These are phyloP conservation scores for Geosmithia morbida DNA, from an alignment of 2,329 filamentous ascomycete genomes.

Conservation along the genomic window DNA sequence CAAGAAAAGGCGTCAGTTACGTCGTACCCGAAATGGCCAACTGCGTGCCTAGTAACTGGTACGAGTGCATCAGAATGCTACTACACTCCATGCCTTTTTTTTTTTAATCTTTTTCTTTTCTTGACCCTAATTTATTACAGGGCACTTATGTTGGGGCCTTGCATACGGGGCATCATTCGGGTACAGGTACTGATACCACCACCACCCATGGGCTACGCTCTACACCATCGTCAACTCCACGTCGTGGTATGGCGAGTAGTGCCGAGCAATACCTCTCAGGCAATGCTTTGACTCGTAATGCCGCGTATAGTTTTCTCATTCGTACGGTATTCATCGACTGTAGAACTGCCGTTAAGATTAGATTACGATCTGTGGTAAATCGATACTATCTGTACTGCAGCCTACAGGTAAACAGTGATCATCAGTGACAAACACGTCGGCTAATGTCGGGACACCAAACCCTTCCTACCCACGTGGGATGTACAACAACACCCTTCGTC, in stretches of 20 bases:
- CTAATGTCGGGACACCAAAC: neutral
- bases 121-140: neutral
- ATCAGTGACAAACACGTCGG: neutral
- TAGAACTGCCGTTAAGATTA: too few relatives aligned
- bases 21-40: neutral
- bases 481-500: neutral
- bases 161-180: neutral
- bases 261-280: too few relatives aligned
- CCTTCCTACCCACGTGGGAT: neutral
- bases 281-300: too few relatives aligned
- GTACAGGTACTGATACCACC: neutral
- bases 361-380: too few relatives aligned
- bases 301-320: too few relatives aligned
- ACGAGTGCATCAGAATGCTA: neutral
- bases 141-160: neutral
- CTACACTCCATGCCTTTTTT: too few relatives aligned
- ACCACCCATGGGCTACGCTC: neutral
- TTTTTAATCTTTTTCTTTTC: too few relatives aligned
- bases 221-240: neutral
- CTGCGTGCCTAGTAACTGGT: neutral
- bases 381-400: too few relatives aligned
- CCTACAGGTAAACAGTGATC: too few relatives aligned
- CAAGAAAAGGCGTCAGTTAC: neutral
- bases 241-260: too few relatives aligned
- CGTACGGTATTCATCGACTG: too few relatives aligned